Percentiles rank a stretch among this genome's conserved stretches.
Conservation (phyloP, 1,284 basidiomycete species). For the Ustilago sp. region DNA sequence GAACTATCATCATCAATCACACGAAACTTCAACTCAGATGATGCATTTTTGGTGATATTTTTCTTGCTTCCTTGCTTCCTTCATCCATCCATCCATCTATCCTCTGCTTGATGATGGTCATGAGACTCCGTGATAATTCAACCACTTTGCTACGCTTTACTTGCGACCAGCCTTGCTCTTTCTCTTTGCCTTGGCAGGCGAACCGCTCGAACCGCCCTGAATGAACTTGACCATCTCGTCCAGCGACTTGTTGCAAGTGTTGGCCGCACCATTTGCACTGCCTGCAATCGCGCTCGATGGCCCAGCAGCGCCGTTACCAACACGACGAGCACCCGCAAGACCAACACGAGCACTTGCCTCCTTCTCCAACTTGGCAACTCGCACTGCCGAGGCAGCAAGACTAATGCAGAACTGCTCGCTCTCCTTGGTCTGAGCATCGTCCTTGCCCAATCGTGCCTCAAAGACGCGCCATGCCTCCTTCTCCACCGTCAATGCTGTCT, state of each 20-base stretch:
- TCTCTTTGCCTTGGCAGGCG: conserved; percentile 40
- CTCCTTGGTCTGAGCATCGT: conserved; percentile 67
- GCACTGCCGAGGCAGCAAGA: conserved; percentile 64
- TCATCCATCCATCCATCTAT: background rate
- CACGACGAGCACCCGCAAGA: conserved; percentile 13
- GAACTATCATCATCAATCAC: too few species aligned
- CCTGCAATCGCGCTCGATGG: conserved; percentile 6
- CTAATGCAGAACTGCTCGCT: conserved; percentile 62
- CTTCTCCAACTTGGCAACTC: conserved; percentile 64
- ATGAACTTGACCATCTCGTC: conserved; percentile 66
- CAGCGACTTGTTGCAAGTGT: conserved; percentile 46
- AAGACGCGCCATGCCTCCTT: conserved; percentile 67
- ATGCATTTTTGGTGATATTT: background rate
- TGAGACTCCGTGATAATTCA: background rate
- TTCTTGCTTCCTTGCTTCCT: background rate
- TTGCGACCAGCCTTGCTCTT: conserved; percentile 43
- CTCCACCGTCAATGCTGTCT: conserved; percentile 62
- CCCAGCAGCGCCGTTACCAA: conserved; percentile 18
- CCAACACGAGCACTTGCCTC: conserved; percentile 46
- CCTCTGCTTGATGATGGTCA: background rate
- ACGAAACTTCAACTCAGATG: too few species aligned
- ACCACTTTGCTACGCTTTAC: conserved; percentile 7
- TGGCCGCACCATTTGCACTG: background rate
- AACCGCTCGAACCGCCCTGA: conserved; percentile 50
- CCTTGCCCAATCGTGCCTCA: conserved; percentile 64